Base-by-base conservation (phyloP, 108 stramenopile species). In the Mediolabrus comicus region DNA sequence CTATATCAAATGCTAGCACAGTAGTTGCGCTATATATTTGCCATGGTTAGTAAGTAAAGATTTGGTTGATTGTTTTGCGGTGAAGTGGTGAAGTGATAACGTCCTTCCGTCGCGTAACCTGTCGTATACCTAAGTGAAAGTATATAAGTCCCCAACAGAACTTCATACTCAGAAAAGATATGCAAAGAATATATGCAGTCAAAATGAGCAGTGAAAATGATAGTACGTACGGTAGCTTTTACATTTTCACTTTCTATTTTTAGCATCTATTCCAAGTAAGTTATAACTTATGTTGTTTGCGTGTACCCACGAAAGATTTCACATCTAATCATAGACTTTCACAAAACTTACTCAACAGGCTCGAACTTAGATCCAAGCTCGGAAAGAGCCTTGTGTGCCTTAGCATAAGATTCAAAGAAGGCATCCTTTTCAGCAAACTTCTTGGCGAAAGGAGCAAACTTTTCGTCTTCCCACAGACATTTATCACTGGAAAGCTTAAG, bases 401-500 rank as follows among this genome's bases (percentile, higher is more conserved):
- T 85, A 51, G 94, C 88, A 60, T 97, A 99, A 71, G 87, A 87
- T 53, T 89, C 81, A 62, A 97, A 95, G 82, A 98, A 98, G 12
- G 82, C 83, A 7, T 96, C 91, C 73, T 98, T 92, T 59, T 87
- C 82, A 51, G 87, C 87, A 86, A 94, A 98, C 58, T 84, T 83
- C 55, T 87, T 79, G 19, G 91, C 92, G 67, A 79, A 90, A 12
- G 73, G 72, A 30, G 49, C 65, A 72, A 97, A 96, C 13, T 65
- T 80, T 12, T 78, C 73, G 67, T 97, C 97, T 26, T 67, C 58
- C 46, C 92, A 86, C 8, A 97, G 71, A 14, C 80, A 73, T 60
- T 79, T 70, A 74, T 97, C 97, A 38, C 88, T 78, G 1, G 87
- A 73, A 35, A 97, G 62, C 74, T 93, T 96, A 26, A 92, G 72